Evolutionary conservation across 2,329 filamentous ascomycete species (phyloP), one percentile per base, ranked within the genome.

Genomic region (Coleophoma eucalyptorum): DNA sequence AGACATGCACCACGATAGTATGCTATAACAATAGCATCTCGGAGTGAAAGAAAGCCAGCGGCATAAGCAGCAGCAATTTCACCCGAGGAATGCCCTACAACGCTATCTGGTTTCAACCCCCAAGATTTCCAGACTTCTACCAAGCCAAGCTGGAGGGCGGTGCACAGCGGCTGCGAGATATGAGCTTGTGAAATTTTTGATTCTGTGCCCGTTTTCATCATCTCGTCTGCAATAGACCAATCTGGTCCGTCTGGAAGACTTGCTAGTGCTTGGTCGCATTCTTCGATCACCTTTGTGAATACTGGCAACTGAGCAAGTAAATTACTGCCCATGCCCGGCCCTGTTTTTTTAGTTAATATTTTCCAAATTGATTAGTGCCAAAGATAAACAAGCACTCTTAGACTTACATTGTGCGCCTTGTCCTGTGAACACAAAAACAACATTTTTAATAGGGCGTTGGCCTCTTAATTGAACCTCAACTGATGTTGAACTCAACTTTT

Each of bases 11-110:
- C 55, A 5, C 55, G 19, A 35, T 53, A 53, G 33, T 46, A 55
- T n/a, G 53, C 50, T 15, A 54, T 40, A 18, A 33, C 43, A n/a
- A 42, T 49, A 4, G 53, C 47, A 40, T 43, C 43, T 35, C 49
- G 18, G 6, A 32, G 11, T 8, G 26, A 54, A 12, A 67, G 18
- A 11, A 54, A 55, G 11, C 59, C 56, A 5, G 49, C 50, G 1
- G 58, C 54, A 32, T 64, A 67, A 58, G 8, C 73, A 2, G 74
- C 74, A 2, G 60, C 62, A 40, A 65, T 62, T 21, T 65, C 62
- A 3, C 62, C 62, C 4, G 51, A 55, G 1, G 59, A 64, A 42
- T 65, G 62, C 11, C 62, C 59, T 6, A 59, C 50, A 3, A 63
- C 59, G 11, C 44, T 54, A 3, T 43, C 33, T 5, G 58, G 52